These are phyloP conservation scores for Microdochium nivale DNA, from an alignment of 2,329 filamentous ascomycete genomes.

Conservation along the genomic window DNA sequence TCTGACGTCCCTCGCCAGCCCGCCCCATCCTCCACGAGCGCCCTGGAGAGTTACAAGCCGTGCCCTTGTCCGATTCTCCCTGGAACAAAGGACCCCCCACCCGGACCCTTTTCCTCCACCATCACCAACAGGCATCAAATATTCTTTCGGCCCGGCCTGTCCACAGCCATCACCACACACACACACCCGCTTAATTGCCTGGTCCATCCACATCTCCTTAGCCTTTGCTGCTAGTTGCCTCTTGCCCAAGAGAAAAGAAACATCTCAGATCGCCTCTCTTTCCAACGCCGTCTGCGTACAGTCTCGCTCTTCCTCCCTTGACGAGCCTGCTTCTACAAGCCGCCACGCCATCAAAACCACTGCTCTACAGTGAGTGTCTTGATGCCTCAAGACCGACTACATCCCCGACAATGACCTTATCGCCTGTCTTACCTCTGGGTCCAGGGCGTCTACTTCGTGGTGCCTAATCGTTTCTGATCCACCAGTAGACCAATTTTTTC, in stretches of 20 bases:
- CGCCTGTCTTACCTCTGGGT: too few relatives aligned
- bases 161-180: not conserved
- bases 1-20: too few relatives aligned
- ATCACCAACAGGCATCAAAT: not conserved
- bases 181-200: not conserved
- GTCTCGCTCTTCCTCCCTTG: too few relatives aligned
- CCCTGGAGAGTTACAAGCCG: not conserved
- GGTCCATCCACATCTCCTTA: not conserved
- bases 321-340: too few relatives aligned
- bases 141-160: not conserved
- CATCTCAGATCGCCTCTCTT: not conserved
- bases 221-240: not conserved
- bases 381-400: too few relatives aligned
- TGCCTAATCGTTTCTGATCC: too few relatives aligned
- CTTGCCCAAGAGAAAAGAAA: not conserved
- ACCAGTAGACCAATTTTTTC: too few relatives aligned
- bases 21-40: not conserved
- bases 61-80: not conserved
- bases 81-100: not conserved
- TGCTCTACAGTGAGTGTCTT: too few relatives aligned
- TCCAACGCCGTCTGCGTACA: not conserved
- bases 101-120: not conserved
- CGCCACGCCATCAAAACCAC: too few relatives aligned
- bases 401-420: too few relatives aligned
- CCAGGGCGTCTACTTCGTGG: too few relatives aligned